Conservation (phyloP, 257 asterid species). For the Knoxia roxburghii region DNA sequence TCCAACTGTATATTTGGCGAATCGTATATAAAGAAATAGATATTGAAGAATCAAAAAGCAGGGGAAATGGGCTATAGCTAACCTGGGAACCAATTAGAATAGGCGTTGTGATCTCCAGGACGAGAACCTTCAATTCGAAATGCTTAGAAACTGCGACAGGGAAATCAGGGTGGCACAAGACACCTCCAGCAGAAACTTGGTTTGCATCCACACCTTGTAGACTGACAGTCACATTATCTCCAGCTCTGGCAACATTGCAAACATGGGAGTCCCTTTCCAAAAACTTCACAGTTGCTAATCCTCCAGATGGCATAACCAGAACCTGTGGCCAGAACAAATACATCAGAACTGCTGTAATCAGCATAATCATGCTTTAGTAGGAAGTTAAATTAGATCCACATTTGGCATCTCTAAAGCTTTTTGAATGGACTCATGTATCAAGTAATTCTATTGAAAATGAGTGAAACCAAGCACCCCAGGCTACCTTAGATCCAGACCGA, state of each 20-base stretch:
- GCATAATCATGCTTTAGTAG: neutral
- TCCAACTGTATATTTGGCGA: slow-evolving; percentile 52
- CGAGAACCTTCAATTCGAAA: slow-evolving; percentile 74
- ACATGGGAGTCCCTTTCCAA: slow-evolving; percentile 61
- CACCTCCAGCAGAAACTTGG: slow-evolving; percentile 67
- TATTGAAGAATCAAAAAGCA: neutral
- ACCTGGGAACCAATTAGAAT: slow-evolving; percentile 92
- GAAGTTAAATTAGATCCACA: neutral
- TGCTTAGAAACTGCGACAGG: slow-evolving; percentile 69
- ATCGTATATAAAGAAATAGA: neutral
- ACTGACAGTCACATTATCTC: slow-evolving; percentile 73
- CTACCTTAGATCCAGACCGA: slow-evolving; percentile 77
- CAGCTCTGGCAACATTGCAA: slow-evolving; percentile 77
- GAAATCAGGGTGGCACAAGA: slow-evolving; percentile 86
- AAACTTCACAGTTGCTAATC: slow-evolving; percentile 57
- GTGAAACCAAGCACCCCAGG: neutral
- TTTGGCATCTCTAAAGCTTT: neutral
- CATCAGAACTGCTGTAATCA: neutral
- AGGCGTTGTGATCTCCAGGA: slow-evolving; percentile 62
- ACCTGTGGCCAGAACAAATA: slow-evolving; percentile 38
- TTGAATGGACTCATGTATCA: neutral
- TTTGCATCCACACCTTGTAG: slow-evolving; percentile 73
- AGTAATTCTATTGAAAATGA: neutral
- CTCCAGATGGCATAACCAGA: slow-evolving; percentile 76
- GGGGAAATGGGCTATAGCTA: slow-evolving; percentile 2